A percentile compares a stretch with the other conserved stretches of the same genome.
phyloP scores from a whole-genome alignment of 75 land plant species.

The Sequoia sempervirens region DNA sequence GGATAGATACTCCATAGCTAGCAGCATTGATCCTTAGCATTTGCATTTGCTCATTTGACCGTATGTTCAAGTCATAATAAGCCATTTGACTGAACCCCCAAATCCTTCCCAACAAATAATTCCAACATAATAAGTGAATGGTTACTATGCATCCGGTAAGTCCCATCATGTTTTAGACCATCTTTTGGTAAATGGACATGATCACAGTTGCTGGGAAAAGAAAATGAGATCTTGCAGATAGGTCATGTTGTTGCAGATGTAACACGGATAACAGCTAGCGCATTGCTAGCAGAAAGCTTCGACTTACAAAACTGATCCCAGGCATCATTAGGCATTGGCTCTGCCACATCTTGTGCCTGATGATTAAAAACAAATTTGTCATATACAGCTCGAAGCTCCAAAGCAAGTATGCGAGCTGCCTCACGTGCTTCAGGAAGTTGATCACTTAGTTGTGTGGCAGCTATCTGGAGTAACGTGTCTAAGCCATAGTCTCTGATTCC shows the following conservation, averaged over 20 bases:
- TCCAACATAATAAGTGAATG: neutral
- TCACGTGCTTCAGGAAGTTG: conserved; percentile 97
- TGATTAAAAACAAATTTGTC: conserved; percentile 24
- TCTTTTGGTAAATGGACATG: neutral
- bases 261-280: conserved; percentile 70
- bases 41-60: neutral
- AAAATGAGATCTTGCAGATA: neutral
- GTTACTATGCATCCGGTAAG: neutral
- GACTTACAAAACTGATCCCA: conserved; percentile 63
- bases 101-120: neutral
- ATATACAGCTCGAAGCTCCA: conserved; percentile 66
- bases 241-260: conserved; percentile 21
- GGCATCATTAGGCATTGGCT: conserved; percentile 15
- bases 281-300: conserved; percentile 55
- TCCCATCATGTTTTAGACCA: neutral
- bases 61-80: neutral
- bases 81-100: neutral
- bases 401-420: conserved; percentile 73
- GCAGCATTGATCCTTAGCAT: neutral
- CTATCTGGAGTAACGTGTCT: conserved; percentile 69
- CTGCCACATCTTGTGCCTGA: conserved; percentile 11
- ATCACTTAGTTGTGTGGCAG: conserved; percentile 83
- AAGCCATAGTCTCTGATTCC: conserved; percentile 81
- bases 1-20: neutral
- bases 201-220: neutral